Percentiles rank a stretch among this genome's conserved stretches.
Evolutionary conservation across 148 eudicot genomes (phyloP).

Genomic region (Salicornia ramosissima): DNA sequence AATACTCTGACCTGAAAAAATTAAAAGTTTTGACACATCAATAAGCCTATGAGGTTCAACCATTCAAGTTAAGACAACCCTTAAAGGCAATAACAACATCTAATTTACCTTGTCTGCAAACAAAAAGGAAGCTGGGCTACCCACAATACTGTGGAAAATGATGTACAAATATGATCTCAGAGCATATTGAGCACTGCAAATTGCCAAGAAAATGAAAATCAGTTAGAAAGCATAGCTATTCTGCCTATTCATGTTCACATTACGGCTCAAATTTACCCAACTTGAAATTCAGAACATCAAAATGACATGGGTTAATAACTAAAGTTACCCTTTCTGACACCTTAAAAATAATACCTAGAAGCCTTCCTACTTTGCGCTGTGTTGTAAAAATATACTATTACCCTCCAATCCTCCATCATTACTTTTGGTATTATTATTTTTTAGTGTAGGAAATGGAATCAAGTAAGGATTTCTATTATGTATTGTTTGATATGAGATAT

Average conservation of each 20-base stretch:
- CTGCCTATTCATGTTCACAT: neutral
- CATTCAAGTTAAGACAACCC: neutral
- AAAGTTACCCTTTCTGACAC: neutral
- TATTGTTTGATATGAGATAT: no score
- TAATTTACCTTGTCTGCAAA: conserved; percentile 87
- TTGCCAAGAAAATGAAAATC: neutral
- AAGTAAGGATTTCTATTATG: no score
- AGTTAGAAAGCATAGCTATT: neutral
- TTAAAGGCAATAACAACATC: neutral
- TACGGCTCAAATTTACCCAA: neutral
- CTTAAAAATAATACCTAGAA: neutral
- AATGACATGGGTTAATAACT: neutral
- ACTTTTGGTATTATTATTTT: no score
- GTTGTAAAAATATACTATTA: no score
- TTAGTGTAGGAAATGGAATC: no score
- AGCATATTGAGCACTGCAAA: conserved; percentile 76
- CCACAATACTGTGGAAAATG: conserved; percentile 69
- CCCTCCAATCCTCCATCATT: no score
- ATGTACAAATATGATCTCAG: conserved; percentile 84
- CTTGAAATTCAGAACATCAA: neutral
- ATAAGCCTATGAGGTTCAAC: conserved; percentile 3
- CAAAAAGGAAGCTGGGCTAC: conserved; percentile 70
- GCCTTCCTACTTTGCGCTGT: neutral
- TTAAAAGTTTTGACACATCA: neutral
- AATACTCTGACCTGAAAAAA: conserved; percentile 76